Evolutionary conservation across 345 rosid species (phyloP).

Genomic region (Mercurialis annua): DNA sequence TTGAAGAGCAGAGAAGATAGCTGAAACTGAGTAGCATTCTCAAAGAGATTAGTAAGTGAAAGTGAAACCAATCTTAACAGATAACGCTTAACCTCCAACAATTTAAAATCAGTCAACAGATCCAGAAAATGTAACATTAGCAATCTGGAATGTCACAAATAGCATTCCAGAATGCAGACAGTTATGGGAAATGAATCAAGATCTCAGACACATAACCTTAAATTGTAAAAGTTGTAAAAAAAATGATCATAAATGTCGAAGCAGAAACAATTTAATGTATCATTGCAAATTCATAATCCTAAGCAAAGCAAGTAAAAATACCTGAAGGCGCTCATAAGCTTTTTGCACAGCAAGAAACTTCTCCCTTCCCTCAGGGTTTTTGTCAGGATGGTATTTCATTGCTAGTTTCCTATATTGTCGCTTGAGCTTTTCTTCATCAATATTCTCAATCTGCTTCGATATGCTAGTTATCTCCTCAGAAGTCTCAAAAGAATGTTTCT

Average conservation of each 20-base stretch:
- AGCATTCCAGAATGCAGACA: not conserved
- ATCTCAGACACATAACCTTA: not conserved
- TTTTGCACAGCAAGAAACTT: conserved; percentile 96
- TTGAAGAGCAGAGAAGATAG: not conserved
- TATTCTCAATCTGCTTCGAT: conserved; percentile 88
- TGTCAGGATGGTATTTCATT: conserved; percentile 98
- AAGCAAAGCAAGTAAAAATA: conserved; percentile 17
- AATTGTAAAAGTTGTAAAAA: too few species aligned
- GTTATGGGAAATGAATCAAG: not conserved
- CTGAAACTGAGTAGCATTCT: not conserved
- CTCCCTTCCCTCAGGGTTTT: conserved; percentile 98
- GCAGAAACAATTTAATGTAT: not conserved
- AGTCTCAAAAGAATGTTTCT: conserved; percentile 37
- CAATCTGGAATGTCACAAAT: not conserved
- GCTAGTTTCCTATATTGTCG: conserved; percentile 99
- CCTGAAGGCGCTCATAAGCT: conserved; percentile 99
- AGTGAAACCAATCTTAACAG: not conserved
- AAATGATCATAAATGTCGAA: not conserved
- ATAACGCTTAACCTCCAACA: not conserved
- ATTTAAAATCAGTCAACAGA: not conserved
- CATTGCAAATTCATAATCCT: not conserved
- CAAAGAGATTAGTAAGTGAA: not conserved
- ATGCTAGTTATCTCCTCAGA: conserved; percentile 56
- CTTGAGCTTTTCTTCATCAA: conserved; percentile 98
- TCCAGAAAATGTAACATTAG: not conserved